Base-by-base conservation (phyloP, 441 rosid genomes). In the Pelargonium cotyledonis region DNA sequence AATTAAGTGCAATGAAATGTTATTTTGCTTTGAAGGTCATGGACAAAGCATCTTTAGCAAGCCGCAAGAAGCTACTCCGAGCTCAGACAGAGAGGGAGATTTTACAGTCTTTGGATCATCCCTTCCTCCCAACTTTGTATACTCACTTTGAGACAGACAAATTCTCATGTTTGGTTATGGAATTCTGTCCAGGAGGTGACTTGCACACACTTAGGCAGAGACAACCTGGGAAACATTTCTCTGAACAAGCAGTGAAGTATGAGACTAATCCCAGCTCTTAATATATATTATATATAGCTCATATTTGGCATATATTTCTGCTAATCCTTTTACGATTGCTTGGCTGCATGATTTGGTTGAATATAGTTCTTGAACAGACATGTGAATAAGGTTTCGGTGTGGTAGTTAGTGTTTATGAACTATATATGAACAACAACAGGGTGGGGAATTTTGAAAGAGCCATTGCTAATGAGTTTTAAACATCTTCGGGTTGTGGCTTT, bases 41-140 rank as follows among this genome's bases (percentile, higher is more conserved):
- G 99, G 99, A 95, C 79, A 91, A 95, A 79, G 92, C 96, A 19
- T 94, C 99, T 62, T 94, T 95, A 69, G 96, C 92, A 66, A 84
- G 91, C 79, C 80, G 99, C 71, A 95, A 95, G 84, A 95, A 95
- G 86, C 79, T 91, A 76, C 85, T 83, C 12, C 76, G 99, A 78
- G 97, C 96, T 73, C 99, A 95, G 79, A 95, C 99, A 0, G 97
- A 95, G 79, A 87, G 99, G 76, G 97, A 95, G 78, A 95, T 95
- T 79, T 81, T 95, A 73, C 97, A 90, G 81, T 84, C 86, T 11
- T 76, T 95, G 75, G 99, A 95, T 70, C 99, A 95, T 85, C 99
- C 99, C 12, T 95, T 95, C 81, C 74, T 95, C 65, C 97, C 99
- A 23, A 95, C 99, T 15, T 76, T 95, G 81, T 95, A 95, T 55